These are phyloP conservation scores for Kuraishia cidri DNA, from an alignment of 805 yeast species.

Conservation along the genomic window DNA sequence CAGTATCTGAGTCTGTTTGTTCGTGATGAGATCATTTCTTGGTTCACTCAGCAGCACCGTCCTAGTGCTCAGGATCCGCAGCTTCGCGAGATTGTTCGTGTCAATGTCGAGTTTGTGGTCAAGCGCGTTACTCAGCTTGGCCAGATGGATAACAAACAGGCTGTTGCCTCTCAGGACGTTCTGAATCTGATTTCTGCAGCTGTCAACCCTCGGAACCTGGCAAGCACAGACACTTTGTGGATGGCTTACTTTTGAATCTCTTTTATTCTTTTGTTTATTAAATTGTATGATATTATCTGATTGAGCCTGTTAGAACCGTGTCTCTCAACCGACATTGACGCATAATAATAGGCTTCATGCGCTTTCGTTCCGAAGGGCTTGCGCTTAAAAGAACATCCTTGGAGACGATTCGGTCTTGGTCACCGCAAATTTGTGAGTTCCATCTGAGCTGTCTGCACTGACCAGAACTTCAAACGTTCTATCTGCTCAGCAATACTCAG, in stretches of 20 bases:
- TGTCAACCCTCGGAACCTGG: constrained; percentile 88
- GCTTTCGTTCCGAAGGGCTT: too few relatives aligned
- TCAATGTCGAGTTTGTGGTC: constrained; percentile 78
- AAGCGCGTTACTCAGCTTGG: constrained; percentile 72
- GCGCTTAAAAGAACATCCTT: too few relatives aligned
- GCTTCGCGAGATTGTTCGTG: constrained; percentile 75
- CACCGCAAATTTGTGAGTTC: too few relatives aligned
- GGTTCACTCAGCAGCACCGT: constrained; percentile 87
- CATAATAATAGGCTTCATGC: too few relatives aligned
- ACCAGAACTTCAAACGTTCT: too few relatives aligned
- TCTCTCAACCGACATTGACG: too few relatives aligned
- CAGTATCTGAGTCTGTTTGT: constrained; percentile 90
- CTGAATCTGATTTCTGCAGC: constrained; percentile 90
- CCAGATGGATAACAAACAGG: constrained; percentile 48
- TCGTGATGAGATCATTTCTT: constrained; percentile 88
- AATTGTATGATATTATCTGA: too few relatives aligned
- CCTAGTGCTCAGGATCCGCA: constrained; percentile 79
- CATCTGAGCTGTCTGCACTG: too few relatives aligned
- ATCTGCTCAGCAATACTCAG: too few relatives aligned
- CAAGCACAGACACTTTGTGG: constrained; percentile 87
- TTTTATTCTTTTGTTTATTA: constrained; percentile 1
- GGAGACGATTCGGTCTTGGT: too few relatives aligned
- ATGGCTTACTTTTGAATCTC: constrained; percentile 77
- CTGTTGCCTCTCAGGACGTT: constrained; percentile 81
- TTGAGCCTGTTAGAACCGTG: too few relatives aligned